Evolutionary conservation across 768 basidiomycete species (phyloP).

Genomic region (Pleurotus pulmonarius): DNA sequence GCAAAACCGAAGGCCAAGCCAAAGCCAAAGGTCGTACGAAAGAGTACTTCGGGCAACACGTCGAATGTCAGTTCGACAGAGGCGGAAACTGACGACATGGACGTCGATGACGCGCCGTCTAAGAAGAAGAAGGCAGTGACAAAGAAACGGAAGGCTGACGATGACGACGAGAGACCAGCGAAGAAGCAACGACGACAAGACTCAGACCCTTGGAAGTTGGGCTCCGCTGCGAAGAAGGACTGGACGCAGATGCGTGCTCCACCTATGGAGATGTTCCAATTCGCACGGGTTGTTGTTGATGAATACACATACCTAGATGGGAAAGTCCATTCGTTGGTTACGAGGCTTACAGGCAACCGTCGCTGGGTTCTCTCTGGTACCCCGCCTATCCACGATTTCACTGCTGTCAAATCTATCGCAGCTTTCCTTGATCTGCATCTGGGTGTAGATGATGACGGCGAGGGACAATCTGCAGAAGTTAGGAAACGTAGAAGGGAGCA

Average conservation of each 20-base stretch:
- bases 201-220: conserved; percentile 74
- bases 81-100: conserved; percentile 37
- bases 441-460: conserved; percentile 85
- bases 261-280: conserved; percentile 91
- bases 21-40: conserved; percentile 6
- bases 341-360: conserved; percentile 69
- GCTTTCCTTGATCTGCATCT: conserved; percentile 88
- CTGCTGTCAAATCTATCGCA: conserved; percentile 85
- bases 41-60: conserved; percentile 17
- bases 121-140: conserved; percentile 32
- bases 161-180: conserved; percentile 33
- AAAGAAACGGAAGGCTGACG: conserved; percentile 32
- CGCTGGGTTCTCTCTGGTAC: conserved; percentile 98
- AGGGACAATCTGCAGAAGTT: conserved; percentile 68
- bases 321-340: conserved; percentile 74
- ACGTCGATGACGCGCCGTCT: conserved; percentile 45
- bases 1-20: conserved; percentile 18
- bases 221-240: conserved; percentile 59
- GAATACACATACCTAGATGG: conserved; percentile 93
- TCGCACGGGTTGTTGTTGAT: conserved; percentile 84
- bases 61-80: conserved; percentile 23
- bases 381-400: conserved; percentile 89
- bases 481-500: conserved; percentile 82
- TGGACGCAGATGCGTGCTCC: conserved; percentile 81
- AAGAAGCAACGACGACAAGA: conserved; percentile 60